A percentile compares a stretch with the other conserved stretches of the same genome.
phyloP scores from a whole-genome alignment of 2,329 filamentous ascomycete genomes.

The Fusarium scirpi region DNA sequence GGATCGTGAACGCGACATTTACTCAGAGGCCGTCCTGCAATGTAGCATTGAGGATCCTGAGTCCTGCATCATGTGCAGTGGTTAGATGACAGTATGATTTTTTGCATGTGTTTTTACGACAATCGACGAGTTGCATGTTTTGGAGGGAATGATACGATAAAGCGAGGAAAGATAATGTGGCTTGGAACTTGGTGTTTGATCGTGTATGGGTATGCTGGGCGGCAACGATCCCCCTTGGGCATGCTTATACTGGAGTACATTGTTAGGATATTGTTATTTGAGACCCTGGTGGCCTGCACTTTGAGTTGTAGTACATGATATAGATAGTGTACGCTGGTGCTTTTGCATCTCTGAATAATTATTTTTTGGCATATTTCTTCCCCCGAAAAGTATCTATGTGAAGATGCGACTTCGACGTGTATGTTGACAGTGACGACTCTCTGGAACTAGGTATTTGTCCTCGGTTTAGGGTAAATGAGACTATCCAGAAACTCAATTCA shows the following conservation, averaged over 20 bases:
- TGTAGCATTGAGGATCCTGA: slow-evolving; percentile 99
- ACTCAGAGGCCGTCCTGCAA: slow-evolving; percentile 88
- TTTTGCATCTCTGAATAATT: slow-evolving; percentile 21
- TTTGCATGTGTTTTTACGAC: slow-evolving; percentile 48
- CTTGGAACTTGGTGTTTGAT: slow-evolving; percentile 34
- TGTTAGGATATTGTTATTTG: slow-evolving; percentile 26
- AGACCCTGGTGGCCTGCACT: slow-evolving; percentile 16
- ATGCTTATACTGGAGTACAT: slow-evolving; percentile 40
- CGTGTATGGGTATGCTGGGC: slow-evolving; percentile 31
- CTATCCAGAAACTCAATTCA: background rate
- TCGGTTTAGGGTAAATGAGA: background rate
- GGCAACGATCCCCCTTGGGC: slow-evolving; percentile 26
- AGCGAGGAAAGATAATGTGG: slow-evolving; percentile 41
- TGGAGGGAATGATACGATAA: slow-evolving; percentile 39
- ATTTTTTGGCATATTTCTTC: background rate
- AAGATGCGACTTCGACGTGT: background rate
- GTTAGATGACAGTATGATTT: slow-evolving; percentile 62
- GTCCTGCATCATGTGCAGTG: slow-evolving; percentile 96
- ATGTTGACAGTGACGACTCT: background rate
- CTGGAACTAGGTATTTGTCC: background rate
- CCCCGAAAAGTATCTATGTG: background rate
- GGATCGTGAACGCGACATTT: slow-evolving; percentile 90
- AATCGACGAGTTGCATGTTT: slow-evolving; percentile 49
- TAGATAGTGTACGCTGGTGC: slow-evolving; percentile 38
- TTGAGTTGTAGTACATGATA: slow-evolving; percentile 19